Evolutionary conservation across 2,329 filamentous ascomycete species (phyloP).

Genomic region (Penicillium glabrum): DNA sequence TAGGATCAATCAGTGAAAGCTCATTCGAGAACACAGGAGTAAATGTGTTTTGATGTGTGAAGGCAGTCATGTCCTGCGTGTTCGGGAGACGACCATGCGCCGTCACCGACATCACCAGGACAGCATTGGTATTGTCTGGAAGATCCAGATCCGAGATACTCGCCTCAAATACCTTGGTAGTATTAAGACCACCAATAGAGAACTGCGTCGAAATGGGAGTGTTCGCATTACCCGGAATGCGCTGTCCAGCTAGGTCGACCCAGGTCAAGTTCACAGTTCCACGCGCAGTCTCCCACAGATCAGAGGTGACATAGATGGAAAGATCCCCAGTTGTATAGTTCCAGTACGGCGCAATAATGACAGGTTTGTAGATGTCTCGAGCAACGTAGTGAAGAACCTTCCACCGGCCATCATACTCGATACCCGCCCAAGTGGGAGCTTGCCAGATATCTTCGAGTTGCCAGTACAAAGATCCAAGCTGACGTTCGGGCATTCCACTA

Average conservation of each 20-base stretch:
- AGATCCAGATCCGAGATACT: constrained; percentile 39
- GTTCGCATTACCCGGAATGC: constrained; percentile 39
- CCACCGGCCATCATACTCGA: constrained; percentile 64
- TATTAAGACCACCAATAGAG: constrained; percentile 53
- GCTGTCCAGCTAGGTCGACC: constrained; percentile 51
- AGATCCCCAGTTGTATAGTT: constrained; percentile 52
- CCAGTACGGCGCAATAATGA: constrained; percentile 62
- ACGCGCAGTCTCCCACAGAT: constrained; percentile 53
- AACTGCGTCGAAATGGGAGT: constrained; percentile 38
- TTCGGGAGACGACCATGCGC: constrained; percentile 52
- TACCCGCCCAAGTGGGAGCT: constrained; percentile 63
- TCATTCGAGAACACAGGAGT: constrained; percentile 48
- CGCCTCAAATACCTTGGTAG: constrained; percentile 47
- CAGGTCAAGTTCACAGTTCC: constrained; percentile 53
- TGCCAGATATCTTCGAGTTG: constrained; percentile 67
- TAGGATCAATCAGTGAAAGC: constrained; percentile 51
- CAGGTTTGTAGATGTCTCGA: constrained; percentile 57
- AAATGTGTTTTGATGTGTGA: constrained; percentile 54
- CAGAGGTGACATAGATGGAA: constrained; percentile 57
- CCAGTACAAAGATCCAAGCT: constrained; percentile 64
- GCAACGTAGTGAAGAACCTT: constrained; percentile 61
- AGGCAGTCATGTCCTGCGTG: constrained; percentile 34
- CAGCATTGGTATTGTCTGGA: constrained; percentile 34
- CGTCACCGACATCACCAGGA: constrained; percentile 48
- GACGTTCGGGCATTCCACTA: constrained; percentile 56